Base-by-base conservation (phyloP, 352 stramenopile genomes). In the Globisporangium acanthophoron region DNA sequence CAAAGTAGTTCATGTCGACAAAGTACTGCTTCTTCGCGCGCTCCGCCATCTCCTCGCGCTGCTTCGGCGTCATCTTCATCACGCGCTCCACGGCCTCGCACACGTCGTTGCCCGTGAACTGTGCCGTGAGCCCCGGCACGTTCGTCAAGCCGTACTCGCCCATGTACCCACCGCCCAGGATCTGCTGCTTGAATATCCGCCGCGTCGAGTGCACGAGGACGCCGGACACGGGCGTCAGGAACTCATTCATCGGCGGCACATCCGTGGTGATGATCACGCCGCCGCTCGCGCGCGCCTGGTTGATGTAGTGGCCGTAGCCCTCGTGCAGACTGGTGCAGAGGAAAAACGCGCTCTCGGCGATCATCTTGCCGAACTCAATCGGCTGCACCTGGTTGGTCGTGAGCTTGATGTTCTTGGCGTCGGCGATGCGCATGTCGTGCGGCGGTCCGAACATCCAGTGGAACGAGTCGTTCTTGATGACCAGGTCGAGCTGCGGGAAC, bases 241-340 rank as follows among this genome's bases (percentile, higher is more conserved):
- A 63, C 46, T 87, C 74, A 52, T 85, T 84, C 77, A 87, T 87
- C 3, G 77, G 77, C 20, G 67, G 46, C 2, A 78, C 57, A 48
- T 85, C 67, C 12, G 77, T 87, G 11, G 77, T 87, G 21, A 83
- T 50, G 41, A 87, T 73, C 24, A 85, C 18, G 0, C 69, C 71
- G 16, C 67, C 64, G 20, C 75, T 70, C 0, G 75, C 75, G 31
- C 77, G 64, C 21, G 75, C 77, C 55, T 87, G 77, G 53, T 87
- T 87, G 47, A 87, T 80, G 57, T 85, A 87, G 56, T 87, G 75
- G 27, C 77, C 77, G 61, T 84, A 85, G 21, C 74, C 74, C 43
- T 87, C 76, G 49, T 75, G 65, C 16, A 70, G 54, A 60, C 76
- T 87, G 21, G 76, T 64, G 40, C 76, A 84, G 56, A 87, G 61